Evolutionary conservation across 768 basidiomycete species (phyloP).

Genomic region (Pulveroboletus sp.): DNA sequence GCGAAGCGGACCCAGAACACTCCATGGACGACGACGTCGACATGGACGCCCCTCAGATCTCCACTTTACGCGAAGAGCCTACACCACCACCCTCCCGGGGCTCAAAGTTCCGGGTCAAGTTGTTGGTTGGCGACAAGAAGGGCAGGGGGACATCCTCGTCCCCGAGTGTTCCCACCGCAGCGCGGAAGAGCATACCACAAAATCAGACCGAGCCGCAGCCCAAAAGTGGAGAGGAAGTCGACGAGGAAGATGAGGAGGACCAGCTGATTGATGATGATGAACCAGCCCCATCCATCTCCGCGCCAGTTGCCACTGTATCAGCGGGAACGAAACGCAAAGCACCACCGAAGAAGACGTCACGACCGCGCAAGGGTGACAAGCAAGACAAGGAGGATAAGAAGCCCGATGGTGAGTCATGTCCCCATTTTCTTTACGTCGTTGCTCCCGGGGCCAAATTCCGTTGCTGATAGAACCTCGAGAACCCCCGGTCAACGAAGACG

Average conservation of each 20-base stretch:
- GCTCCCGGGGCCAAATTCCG: constrained; percentile 1
- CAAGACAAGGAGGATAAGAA: constrained; percentile 43
- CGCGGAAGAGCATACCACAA: constrained; percentile 21
- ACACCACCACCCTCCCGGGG: constrained; percentile 54
- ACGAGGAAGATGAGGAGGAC: constrained; percentile 70
- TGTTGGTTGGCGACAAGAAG: constrained; percentile 44
- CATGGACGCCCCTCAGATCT: constrained; percentile 83
- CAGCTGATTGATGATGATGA: constrained; percentile 72
- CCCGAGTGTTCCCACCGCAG: constrained; percentile 20
- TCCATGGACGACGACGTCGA: constrained; percentile 41
- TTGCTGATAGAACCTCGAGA: constrained; percentile 28
- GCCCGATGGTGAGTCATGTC: constrained; percentile 36
- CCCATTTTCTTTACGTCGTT: constrained; percentile 23
- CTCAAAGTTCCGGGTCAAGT: constrained; percentile 46
- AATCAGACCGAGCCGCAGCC: constrained; percentile 17
- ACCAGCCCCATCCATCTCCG: constrained; percentile 26
- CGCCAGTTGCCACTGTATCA: constrained; percentile 21
- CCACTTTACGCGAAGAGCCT: constrained; percentile 67
- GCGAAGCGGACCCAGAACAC: background rate
- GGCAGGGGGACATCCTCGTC: constrained; percentile 33
- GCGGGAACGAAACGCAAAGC: constrained; percentile 49
- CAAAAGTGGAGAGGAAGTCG: constrained; percentile 45
- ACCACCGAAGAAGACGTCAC: constrained; percentile 43
- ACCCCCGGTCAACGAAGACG: constrained; percentile 23
- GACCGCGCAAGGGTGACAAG: constrained; percentile 51